Conservation (phyloP, 1,284 basidiomycete species). For the Cronartium quercuum region DNA sequence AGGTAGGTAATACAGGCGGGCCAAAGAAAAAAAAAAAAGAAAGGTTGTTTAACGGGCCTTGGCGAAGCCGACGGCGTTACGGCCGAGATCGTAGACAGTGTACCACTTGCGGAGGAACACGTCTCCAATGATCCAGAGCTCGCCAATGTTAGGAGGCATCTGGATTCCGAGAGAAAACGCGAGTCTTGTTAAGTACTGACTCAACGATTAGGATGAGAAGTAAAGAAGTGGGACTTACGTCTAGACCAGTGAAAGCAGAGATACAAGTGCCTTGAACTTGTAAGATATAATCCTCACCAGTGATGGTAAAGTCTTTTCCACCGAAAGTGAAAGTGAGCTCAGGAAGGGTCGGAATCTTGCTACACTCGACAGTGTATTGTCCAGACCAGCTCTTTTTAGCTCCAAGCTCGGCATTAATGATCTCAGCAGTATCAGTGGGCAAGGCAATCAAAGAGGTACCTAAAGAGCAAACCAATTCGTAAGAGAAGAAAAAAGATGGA, state of each 20-base stretch:
- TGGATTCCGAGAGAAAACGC: background rate
- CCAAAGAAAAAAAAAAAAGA: slow-evolving; percentile 32
- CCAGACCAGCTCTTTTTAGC: slow-evolving; percentile 89
- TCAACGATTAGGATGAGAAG: background rate
- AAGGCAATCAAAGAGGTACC: slow-evolving; percentile 85
- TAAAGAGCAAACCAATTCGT: slow-evolving; percentile 45
- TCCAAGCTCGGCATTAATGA: slow-evolving; percentile 87
- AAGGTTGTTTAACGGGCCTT: slow-evolving; percentile 48
- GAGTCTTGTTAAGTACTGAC: background rate
- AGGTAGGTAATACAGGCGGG: background rate
- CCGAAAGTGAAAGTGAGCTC: slow-evolving; percentile 77
- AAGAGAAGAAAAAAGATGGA: slow-evolving; percentile 37
- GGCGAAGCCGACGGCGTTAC: slow-evolving; percentile 80
- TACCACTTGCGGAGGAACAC: slow-evolving; percentile 70
- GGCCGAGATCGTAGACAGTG: slow-evolving; percentile 84
- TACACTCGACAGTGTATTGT: slow-evolving; percentile 86
- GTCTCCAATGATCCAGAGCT: slow-evolving; percentile 87
- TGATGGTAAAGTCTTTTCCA: slow-evolving; percentile 70
- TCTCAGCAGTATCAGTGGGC: slow-evolving; percentile 91
- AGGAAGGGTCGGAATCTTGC: slow-evolving; percentile 74
- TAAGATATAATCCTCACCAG: slow-evolving; percentile 80
- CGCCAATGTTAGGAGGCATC: slow-evolving; percentile 73
- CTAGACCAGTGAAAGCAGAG: slow-evolving; percentile 85
- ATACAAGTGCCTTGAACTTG: slow-evolving; percentile 85
- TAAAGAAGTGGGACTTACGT: slow-evolving; percentile 51